Evolutionary conservation across 2,329 filamentous ascomycete species (phyloP), one percentile per base, ranked within the genome.

Genomic region (Trichoderma koningii): DNA sequence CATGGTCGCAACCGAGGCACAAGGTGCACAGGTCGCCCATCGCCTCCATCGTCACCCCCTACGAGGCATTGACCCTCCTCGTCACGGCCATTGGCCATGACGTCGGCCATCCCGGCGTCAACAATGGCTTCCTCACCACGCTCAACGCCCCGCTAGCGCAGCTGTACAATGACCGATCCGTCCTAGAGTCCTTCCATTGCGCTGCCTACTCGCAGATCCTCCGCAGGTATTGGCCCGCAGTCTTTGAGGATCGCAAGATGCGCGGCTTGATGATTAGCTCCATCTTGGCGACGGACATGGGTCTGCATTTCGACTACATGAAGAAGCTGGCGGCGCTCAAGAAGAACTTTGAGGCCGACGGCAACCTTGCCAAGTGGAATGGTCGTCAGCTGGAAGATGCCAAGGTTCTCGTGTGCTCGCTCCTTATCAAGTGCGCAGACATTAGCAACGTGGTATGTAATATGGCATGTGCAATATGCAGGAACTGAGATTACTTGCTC

Each of bases 251-350:
- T 71, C 83, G 84, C 53, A 88, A 88, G 65, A 91, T 98, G 84
- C 88, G 94, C 63, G 90, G 89, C 70, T 81, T 97, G 7, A 95
- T 98, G 89, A 98, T 97, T 71, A 97, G 92, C 75, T 95, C 92
- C n/a, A 98, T 99, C 66, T 81, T 99, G 26, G 92, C 95, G 3
- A 99, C 95, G 0, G 95, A 99, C 73, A 99, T 99, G 95, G 93
- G 93, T 7, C 79, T 97, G 7, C 95, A 99, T 77, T 96, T 96
- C 71, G 93, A 96, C 72, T 99, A 97, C 76, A 98, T 98, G 93
- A 89, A 89, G 73, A 91, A 90, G 74, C 81, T 98, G 47, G 87
- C 86, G n/a, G 88, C 89, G 68, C 78, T 96, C 59, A 92, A 97
- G 76, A 86, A 90, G 67, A 93, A 90, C 74, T 82, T 96, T 12